Evolutionary conservation across 163 green algal species (phyloP).

Genomic region (Scenedesmus sp.): DNA sequence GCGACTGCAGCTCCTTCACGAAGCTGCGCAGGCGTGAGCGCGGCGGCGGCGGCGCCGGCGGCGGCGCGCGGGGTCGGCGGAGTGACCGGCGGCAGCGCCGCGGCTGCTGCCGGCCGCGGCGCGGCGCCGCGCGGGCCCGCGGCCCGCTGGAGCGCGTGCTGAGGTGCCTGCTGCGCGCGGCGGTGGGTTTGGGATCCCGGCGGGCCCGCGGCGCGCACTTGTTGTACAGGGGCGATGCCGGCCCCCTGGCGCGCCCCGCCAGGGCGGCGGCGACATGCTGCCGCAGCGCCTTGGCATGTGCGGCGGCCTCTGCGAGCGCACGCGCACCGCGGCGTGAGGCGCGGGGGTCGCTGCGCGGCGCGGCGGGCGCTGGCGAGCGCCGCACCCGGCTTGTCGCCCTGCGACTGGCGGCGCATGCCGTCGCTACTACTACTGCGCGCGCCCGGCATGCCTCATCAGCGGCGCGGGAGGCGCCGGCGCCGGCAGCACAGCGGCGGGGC

Average conservation of each 20-base stretch:
- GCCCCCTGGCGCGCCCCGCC: slow-evolving; percentile 45
- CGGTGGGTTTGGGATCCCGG: not conserved
- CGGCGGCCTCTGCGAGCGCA: not conserved
- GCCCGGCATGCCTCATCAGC: too few species aligned
- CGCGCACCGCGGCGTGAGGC: too few species aligned
- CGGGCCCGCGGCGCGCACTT: slow-evolving; percentile 46
- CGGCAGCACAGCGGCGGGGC: too few species aligned
- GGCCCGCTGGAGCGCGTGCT: not conserved
- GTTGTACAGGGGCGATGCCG: slow-evolving; percentile 54
- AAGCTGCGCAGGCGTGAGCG: slow-evolving; percentile 55
- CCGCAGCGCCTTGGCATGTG: slow-evolving; percentile 40
- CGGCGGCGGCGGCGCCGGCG: not conserved
- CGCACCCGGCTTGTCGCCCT: too few species aligned
- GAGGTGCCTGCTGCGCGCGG: not conserved
- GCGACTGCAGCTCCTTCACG: slow-evolving; percentile 52
- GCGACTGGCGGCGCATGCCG: too few species aligned
- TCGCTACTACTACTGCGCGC: too few species aligned
- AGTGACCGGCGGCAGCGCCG: not conserved
- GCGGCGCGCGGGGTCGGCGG: not conserved
- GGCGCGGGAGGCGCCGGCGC: too few species aligned
- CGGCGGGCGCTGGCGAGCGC: too few species aligned
- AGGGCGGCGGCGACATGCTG: slow-evolving; percentile 61
- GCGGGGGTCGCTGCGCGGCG: too few species aligned
- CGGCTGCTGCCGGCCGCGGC: not conserved
- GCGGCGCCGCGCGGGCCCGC: not conserved